phyloP scores from a whole-genome alignment of 1,284 basidiomycete species.

The Ustilago sp. region DNA sequence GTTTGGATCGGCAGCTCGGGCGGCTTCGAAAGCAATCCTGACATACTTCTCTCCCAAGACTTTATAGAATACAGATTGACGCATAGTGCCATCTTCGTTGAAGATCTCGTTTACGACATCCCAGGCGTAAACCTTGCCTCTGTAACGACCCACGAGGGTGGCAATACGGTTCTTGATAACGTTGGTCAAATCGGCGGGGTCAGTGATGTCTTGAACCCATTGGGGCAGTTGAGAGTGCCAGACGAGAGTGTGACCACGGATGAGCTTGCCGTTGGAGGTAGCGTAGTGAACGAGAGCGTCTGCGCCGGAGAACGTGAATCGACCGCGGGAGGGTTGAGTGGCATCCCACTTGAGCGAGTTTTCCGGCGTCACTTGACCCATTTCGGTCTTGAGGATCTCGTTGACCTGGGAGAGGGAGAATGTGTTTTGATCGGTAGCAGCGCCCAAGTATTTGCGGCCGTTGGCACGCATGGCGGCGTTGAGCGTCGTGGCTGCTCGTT shows the following conservation, averaged over 20 bases:
- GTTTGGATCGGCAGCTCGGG: slow-evolving; percentile 16
- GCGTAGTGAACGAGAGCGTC: slow-evolving; percentile 35
- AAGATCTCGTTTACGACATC: slow-evolving; percentile 37
- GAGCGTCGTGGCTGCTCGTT: slow-evolving; percentile 15
- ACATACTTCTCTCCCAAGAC: slow-evolving; percentile 31
- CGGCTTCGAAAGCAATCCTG: slow-evolving; percentile 26
- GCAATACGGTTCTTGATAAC: slow-evolving; percentile 29
- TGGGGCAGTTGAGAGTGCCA: slow-evolving; percentile 28
- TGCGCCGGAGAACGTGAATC: slow-evolving; percentile 17
- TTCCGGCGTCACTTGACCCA: slow-evolving; percentile 25
- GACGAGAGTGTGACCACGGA: slow-evolving; percentile 28
- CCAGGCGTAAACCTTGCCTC: slow-evolving; percentile 32
- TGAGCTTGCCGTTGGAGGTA: slow-evolving; percentile 17
- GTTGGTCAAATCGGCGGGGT: slow-evolving; percentile 22
- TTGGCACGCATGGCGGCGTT: slow-evolving; percentile 14
- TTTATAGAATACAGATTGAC: slow-evolving; percentile 26
- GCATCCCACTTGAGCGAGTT: slow-evolving; percentile 39
- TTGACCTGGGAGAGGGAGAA: slow-evolving; percentile 8
- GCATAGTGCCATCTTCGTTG: slow-evolving; percentile 29
- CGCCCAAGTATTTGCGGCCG: slow-evolving; percentile 17
- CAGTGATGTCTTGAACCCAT: slow-evolving; percentile 24
- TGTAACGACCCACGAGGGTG: slow-evolving; percentile 24
- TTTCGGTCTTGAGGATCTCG: slow-evolving; percentile 19
- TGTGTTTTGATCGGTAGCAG: slow-evolving; percentile 9
- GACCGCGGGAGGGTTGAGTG: slow-evolving; percentile 18